Percentiles rank a stretch among this genome's conserved stretches.
Evolutionary conservation across 2,329 filamentous ascomycete species (phyloP).

Genomic region (Cryoendolithus antarcticus): DNA sequence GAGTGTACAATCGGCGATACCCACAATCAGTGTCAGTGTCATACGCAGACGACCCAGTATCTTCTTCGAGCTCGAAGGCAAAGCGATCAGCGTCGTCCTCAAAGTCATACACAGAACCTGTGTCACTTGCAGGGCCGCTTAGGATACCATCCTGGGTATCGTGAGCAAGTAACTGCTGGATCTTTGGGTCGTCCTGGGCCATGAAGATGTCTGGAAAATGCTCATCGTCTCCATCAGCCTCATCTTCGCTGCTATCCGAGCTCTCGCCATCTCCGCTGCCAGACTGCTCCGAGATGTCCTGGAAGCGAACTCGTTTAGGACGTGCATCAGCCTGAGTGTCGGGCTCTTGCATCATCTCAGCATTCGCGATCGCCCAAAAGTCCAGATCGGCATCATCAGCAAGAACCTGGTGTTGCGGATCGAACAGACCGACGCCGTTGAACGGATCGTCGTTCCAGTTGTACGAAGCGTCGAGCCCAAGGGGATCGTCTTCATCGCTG

Average conservation of each 20-base stretch:
- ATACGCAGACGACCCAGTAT: constrained; percentile 18
- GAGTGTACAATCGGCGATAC: constrained; percentile 7
- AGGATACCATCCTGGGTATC: constrained; percentile 11
- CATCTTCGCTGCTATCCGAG: constrained; percentile 18
- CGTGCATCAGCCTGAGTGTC: constrained; percentile 13
- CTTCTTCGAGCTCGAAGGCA: constrained; percentile 19
- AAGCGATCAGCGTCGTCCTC: constrained; percentile 20
- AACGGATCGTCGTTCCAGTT: constrained; percentile 20
- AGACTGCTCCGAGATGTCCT: constrained; percentile 16
- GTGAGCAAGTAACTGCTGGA: constrained; percentile 9
- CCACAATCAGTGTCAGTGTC: constrained; percentile 21
- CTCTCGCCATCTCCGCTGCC: constrained; percentile 15
- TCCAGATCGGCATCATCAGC: constrained; percentile 18
- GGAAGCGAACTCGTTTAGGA: constrained; percentile 24
- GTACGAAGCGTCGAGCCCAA: constrained; percentile 9
- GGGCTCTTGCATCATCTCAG: constrained; percentile 8
- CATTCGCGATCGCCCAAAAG: constrained; percentile 14
- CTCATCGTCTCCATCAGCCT: constrained; percentile 18
- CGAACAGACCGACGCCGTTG: constrained; percentile 12
- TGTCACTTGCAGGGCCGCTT: constrained; percentile 17
- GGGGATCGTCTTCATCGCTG: constrained; percentile 8
- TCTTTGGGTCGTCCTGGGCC: constrained; percentile 12
- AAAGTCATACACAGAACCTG: constrained; percentile 23
- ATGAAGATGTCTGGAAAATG: constrained; percentile 24
- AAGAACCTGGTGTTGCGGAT: constrained; percentile 15